Evolutionary conservation across 148 eudicot genomes (phyloP).

Genomic region (Chenopodium formosanum): DNA sequence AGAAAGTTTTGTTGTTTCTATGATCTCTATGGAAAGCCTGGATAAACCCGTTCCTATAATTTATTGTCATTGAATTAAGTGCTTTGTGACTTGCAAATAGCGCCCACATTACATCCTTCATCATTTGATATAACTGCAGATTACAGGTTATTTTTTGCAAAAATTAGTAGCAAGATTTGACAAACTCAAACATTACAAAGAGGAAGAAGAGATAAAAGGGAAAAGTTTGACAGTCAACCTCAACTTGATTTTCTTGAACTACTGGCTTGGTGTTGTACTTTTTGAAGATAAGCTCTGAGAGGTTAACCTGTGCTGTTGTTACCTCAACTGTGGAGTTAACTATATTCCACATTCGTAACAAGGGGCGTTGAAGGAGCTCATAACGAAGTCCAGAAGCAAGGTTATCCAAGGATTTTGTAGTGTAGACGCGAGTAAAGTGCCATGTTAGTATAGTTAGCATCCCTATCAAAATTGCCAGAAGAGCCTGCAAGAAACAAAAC

Average conservation of each 20-base stretch:
- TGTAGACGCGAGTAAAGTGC: slow-evolving; percentile 90
- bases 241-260: slow-evolving; percentile 80
- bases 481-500: slow-evolving; percentile 52
- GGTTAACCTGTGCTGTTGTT: slow-evolving; percentile 85
- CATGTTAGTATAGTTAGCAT: slow-evolving; percentile 87
- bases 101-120: slow-evolving; percentile 92
- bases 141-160: not conserved
- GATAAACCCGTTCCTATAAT: slow-evolving; percentile 82
- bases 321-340: slow-evolving; percentile 83
- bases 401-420: slow-evolving; percentile 71
- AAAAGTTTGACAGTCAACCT: slow-evolving; percentile 43
- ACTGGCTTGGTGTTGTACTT: slow-evolving; percentile 61
- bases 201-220: not conserved
- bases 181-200: not conserved
- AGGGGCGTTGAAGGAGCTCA: slow-evolving; percentile 87
- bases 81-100: slow-evolving; percentile 82
- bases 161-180: not conserved
- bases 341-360: slow-evolving; percentile 91
- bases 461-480: slow-evolving; percentile 91
- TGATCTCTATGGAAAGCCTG: slow-evolving; percentile 97
- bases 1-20: slow-evolving; percentile 71
- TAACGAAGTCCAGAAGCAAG: slow-evolving; percentile 83
- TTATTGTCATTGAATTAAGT: slow-evolving; percentile 73
- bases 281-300: slow-evolving; percentile 68
- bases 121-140: slow-evolving; percentile 81